Evolutionary conservation across 1,284 basidiomycete genomes (phyloP), one percentile per base, ranked within the genome.

Genomic region (Cutaneotrichosporon sp.): DNA sequence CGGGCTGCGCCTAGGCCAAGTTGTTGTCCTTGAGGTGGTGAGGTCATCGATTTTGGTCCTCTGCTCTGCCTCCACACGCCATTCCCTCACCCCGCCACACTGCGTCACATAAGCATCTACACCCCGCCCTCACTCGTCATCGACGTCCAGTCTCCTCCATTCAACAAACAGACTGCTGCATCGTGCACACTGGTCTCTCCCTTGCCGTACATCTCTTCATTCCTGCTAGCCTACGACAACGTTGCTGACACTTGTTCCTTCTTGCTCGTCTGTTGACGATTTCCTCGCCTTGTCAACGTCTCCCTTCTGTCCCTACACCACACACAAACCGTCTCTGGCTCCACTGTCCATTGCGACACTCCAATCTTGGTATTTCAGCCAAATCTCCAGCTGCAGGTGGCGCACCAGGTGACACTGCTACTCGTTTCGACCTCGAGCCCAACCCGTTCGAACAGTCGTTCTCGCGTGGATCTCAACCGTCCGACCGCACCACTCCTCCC

Each of bases 381-480:
- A 60, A 54, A 50, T 39, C 51, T 1, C 47, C 52, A 3, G 39
- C 26, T 30, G 42, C 52, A 1, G 39, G 18, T 30, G 42, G 42
- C 17, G 47, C 36, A 15, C 35, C 41, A 13, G 40, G 30, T 22
- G 40, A 43, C 23, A 52, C 53, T 9, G 41, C 44, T 21, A 49
- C 71, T 13, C 68, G 72, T 56, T 73, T 77, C 50, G 74, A 74
- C 49, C 83, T 90, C 55, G 93, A 97, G 72, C 90, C 89, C 14
- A 97, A 97, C 70, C 93, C 93, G 0, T 97, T 97, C 69, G 93
- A 97, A 70, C 88, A 91, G 75, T 93, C 89, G 48, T 97, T 97
- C 74, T 83, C 83, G 36, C 75, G 79, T 65, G 80, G 81, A 63
- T 66, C 67, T 46, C 66, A 66, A 70, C 81, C 72, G 76, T 76